Base-by-base conservation (phyloP, 345 rosid genomes). In the Gossypium bickii region DNA sequence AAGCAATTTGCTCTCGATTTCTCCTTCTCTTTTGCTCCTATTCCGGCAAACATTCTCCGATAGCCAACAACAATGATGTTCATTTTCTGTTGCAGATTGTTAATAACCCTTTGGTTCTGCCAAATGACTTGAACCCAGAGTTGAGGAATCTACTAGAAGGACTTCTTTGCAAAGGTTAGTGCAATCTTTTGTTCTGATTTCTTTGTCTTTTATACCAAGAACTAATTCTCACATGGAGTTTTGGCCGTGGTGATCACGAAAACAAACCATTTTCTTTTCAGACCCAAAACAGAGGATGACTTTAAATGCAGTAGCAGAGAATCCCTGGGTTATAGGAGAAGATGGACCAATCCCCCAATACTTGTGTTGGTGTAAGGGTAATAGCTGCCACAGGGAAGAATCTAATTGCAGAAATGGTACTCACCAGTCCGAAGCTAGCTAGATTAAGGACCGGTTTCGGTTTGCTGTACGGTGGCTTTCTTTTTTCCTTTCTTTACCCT, bases 121-220 rank as follows among this genome's bases (percentile, higher is more conserved):
- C 97, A 3, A 81, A 82, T 81, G 86, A 81, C 58, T 67, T 95
- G 89, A 90, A 89, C 82, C 85, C 92, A 2, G 87, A 80, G 61
- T 85, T 95, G 53, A 85, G 81, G 83, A 87, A 85, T 78, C 83
- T 95, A 76, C 73, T 95, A 45, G 91, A 89, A 81, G 97, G 99
- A 57, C 90, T 95, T 72, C 98, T 95, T 75, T 87, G 92, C 88
- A 95, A 95, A 87, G 92, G 99, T 88, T 70, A 73, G 89, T 73
- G 1, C 44, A 22, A 58, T 52, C 17, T 55, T 57, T 18, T 38
- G 38, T 9, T 16, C 52, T 24, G 2, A 51, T 51, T 3, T 16
- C 56, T 51, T 5, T 51, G 16, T 48, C 56, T 15, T 51, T 4
- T 16, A 51, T 1, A 16, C 17, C 56, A 51, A 51, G 56, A 13